Evolutionary conservation across 306 rosid species (phyloP).

Genomic region (Corylus americana): DNA sequence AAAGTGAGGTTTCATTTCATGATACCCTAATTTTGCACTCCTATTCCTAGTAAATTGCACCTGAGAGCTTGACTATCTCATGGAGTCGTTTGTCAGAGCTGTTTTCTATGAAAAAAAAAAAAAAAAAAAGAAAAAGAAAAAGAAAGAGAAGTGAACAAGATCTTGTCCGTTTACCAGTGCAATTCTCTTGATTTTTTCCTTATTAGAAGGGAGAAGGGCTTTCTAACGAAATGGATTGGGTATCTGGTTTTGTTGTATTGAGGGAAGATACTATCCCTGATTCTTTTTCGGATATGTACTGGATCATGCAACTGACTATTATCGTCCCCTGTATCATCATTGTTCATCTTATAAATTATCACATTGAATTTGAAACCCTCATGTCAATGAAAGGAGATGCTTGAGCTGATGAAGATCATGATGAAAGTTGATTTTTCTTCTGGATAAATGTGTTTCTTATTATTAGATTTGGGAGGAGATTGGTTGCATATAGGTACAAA

Average conservation of each 20-base stretch:
- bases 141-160: background rate
- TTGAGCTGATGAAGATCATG: background rate
- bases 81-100: background rate
- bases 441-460: background rate
- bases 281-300: slow-evolving; percentile 3
- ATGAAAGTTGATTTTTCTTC: background rate
- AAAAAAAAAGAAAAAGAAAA: background rate
- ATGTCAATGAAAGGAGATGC: background rate
- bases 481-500: background rate
- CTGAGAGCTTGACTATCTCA: slow-evolving; percentile 20
- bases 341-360: background rate
- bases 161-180: slow-evolving; percentile 15
- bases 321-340: slow-evolving; percentile 15
- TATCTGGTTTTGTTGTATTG: slow-evolving; percentile 8
- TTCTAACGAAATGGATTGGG: slow-evolving; percentile 17
- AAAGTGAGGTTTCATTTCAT: slow-evolving; percentile 3
- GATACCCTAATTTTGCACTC: slow-evolving; percentile 13
- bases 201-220: background rate
- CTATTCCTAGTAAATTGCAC: slow-evolving; percentile 10
- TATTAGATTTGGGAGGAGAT: background rate
- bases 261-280: slow-evolving; percentile 11
- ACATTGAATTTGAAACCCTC: background rate
- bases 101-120: background rate
- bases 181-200: background rate
- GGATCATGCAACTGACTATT: slow-evolving; percentile 16